These are phyloP conservation scores for Calocera viscosa DNA, from an alignment of 768 basidiomycete genomes.

Conservation along the genomic window DNA sequence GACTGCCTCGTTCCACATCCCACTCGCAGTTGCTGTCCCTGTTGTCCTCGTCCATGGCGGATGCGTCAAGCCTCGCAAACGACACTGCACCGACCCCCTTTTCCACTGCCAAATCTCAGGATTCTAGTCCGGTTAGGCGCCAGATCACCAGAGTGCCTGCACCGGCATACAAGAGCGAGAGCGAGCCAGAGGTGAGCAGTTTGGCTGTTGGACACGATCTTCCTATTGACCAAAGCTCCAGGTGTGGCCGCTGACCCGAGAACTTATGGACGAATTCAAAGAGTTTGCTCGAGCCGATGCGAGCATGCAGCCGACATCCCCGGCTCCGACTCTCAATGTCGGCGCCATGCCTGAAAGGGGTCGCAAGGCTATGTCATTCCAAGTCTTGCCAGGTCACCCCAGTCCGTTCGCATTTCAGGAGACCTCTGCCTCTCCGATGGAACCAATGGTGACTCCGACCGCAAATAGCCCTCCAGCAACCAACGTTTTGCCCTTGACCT, in stretches of 20 bases:
- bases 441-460: neutral
- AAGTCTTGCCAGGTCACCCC: neutral
- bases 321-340: neutral
- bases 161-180: constrained; percentile 2
- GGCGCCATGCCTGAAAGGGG: neutral
- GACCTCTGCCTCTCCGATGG: neutral
- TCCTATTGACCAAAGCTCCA: neutral
- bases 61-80: neutral
- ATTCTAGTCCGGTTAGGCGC: neutral
- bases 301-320: neutral
- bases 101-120: neutral
- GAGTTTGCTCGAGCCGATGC: neutral
- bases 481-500: neutral
- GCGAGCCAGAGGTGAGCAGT: neutral
- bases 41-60: neutral
- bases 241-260: neutral
- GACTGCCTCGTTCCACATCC: neutral
- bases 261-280: neutral
- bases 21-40: neutral
- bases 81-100: neutral
- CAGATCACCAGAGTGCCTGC: neutral
- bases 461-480: neutral
- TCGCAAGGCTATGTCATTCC: neutral
- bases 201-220: neutral
- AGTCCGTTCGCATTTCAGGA: neutral